These are phyloP conservation scores for Verticillium dahliae DNA, from an alignment of 2,329 filamentous ascomycete genomes.

Conservation along the genomic window DNA sequence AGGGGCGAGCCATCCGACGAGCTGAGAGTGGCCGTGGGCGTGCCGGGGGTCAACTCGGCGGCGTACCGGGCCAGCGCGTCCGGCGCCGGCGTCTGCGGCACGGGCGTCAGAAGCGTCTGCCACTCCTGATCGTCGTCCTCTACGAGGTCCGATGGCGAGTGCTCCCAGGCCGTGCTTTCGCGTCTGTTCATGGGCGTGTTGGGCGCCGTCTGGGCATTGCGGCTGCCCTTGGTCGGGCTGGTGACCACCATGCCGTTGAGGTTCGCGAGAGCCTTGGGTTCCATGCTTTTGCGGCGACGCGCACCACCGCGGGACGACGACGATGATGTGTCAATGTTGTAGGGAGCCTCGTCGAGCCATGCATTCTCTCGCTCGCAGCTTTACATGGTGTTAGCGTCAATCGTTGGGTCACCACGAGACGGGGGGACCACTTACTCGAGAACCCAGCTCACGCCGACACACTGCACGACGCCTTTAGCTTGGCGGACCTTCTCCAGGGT, in stretches of 20 bases:
- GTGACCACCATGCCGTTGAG: conserved; percentile 57
- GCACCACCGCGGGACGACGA: conserved; percentile 63
- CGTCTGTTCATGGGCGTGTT: conserved; percentile 45
- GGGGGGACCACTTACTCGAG: conserved; percentile 62
- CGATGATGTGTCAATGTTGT: conserved; percentile 60
- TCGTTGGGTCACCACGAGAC: background rate
- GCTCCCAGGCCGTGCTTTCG: conserved; percentile 49
- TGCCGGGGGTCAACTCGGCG: conserved; percentile 39
- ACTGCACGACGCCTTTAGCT: conserved; percentile 68
- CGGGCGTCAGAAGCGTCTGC: conserved; percentile 42
- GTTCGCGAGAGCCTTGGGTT: conserved; percentile 64
- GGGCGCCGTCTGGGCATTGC: conserved; percentile 28
- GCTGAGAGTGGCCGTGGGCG: conserved; percentile 28
- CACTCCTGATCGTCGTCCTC: conserved; percentile 32
- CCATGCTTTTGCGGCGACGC: conserved; percentile 75
- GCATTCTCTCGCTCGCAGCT: conserved; percentile 70
- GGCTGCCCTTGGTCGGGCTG: conserved; percentile 24
- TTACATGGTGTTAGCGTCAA: background rate
- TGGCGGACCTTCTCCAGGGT: conserved; percentile 77
- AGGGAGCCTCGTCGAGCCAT: conserved; percentile 69
- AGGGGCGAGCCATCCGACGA: conserved; percentile 25
- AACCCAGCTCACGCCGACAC: conserved; percentile 84
- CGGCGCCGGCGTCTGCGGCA: conserved; percentile 52
- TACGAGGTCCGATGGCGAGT: conserved; percentile 40
- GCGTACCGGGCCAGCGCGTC: conserved; percentile 48